Evolutionary conservation across 306 rosid species (phyloP).

Genomic region (Rubus idaeus): DNA sequence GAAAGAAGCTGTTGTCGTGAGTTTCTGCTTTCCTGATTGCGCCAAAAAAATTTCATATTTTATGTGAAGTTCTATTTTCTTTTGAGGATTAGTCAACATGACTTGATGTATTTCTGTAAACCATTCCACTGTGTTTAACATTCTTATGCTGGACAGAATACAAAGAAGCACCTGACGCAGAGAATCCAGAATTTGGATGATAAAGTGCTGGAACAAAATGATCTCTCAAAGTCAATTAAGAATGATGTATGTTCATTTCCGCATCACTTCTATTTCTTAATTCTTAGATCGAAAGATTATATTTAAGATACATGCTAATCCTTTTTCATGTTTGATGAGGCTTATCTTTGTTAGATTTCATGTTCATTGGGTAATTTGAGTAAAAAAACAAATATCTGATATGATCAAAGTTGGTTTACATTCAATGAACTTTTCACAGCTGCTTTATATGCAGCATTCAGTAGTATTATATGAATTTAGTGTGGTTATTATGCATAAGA

Average conservation of each 20-base stretch:
- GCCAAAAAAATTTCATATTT: neutral
- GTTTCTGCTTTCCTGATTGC: constrained; percentile 31
- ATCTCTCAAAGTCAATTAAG: constrained; percentile 60
- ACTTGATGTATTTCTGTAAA: neutral
- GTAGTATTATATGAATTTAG: neutral
- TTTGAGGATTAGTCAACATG: neutral
- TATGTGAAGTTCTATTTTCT: neutral
- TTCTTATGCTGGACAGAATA: constrained; percentile 57
- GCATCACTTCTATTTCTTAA: neutral
- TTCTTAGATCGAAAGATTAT: neutral
- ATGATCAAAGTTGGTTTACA: neutral
- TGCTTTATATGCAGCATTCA: neutral
- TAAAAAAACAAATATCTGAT: no score
- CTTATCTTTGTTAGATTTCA: neutral
- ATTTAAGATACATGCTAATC: neutral
- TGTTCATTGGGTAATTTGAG: neutral
- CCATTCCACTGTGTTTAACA: constrained; percentile 8
- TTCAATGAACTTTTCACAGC: neutral
- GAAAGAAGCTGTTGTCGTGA: constrained; percentile 81
- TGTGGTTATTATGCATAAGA: neutral
- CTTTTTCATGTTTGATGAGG: neutral
- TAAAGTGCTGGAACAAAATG: constrained; percentile 79
- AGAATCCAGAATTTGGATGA: constrained; percentile 86
- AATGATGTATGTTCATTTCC: constrained; percentile 57
- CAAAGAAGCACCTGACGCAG: constrained; percentile 95